phyloP scores from a whole-genome alignment of 306 rosid species.

The Casuarina equisetifolia region DNA sequence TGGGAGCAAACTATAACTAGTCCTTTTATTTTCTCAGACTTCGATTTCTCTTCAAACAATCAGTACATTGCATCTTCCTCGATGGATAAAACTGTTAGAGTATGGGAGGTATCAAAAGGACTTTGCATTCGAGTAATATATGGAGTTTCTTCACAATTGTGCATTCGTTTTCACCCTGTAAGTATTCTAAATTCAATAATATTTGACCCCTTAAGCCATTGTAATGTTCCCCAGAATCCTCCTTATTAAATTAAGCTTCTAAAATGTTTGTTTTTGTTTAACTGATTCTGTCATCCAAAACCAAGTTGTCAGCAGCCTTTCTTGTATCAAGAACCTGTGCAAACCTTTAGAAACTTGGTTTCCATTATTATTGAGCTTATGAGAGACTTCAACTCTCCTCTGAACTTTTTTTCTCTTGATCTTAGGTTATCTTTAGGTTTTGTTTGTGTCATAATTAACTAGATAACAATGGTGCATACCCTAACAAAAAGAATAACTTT shows the following conservation, averaged over 20 bases:
- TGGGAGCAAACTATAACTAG: neutral
- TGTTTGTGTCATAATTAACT: neutral
- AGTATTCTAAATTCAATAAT: conserved; percentile 37
- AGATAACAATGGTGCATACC: neutral
- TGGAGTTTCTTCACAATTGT: conserved; percentile 86
- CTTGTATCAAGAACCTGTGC: conserved; percentile 1
- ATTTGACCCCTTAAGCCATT: neutral
- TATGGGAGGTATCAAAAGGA: conserved; percentile 90
- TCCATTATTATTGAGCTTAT: neutral
- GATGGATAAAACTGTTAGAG: conserved; percentile 92
- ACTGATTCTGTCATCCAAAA: neutral
- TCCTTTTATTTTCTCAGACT: conserved; percentile 67
- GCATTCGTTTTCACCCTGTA: conserved; percentile 98
- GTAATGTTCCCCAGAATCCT: neutral
- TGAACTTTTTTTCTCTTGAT: neutral
- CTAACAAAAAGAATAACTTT: neutral
- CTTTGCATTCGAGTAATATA: conserved; percentile 94
- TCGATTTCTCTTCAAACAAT: conserved; percentile 91
- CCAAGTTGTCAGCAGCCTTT: neutral
- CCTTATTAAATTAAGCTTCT: neutral
- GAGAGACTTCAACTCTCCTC: neutral
- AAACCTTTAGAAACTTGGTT: neutral
- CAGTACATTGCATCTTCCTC: conserved; percentile 96
- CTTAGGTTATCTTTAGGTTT: neutral
- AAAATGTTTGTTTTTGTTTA: neutral